phyloP scores from a whole-genome alignment of 441 rosid species.

The Macaranga tanarius region DNA sequence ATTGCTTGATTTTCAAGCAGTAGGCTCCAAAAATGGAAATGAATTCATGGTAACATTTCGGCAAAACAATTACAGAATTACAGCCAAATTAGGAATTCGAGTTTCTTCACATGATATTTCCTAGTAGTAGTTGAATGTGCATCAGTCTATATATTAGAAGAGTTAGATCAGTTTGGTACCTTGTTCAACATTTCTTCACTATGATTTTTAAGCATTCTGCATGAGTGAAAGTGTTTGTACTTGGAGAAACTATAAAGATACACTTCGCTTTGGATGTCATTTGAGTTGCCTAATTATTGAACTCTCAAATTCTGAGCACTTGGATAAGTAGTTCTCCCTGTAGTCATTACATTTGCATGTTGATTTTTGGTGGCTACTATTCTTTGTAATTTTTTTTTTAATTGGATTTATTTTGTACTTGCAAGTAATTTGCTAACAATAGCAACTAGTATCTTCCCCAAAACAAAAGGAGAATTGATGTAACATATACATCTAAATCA shows the following conservation, averaged over 20 bases:
- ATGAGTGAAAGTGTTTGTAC: neutral
- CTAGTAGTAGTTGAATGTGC: neutral
- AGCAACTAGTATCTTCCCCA: neutral
- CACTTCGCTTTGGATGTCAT: neutral
- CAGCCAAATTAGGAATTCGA: neutral
- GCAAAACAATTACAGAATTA: constrained; percentile 2
- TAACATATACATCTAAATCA: neutral
- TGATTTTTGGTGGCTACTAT: neutral
- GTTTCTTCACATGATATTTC: neutral
- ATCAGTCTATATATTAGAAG: neutral
- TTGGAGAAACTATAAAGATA: neutral
- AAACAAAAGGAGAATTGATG: neutral
- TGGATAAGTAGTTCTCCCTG: neutral
- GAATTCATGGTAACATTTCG: neutral
- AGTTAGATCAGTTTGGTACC: neutral
- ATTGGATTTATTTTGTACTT: neutral
- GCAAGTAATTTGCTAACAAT: neutral
- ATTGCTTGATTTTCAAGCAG: neutral
- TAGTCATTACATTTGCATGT: neutral
- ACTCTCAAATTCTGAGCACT: neutral
- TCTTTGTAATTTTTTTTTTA: neutral
- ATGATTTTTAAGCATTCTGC: neutral
- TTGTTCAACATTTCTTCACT: neutral
- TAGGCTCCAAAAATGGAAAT: neutral
- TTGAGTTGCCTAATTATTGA: constrained; percentile 1